Conservation (phyloP, 1,139 yeast species). For the Schwanniomyces etchellsii region DNA sequence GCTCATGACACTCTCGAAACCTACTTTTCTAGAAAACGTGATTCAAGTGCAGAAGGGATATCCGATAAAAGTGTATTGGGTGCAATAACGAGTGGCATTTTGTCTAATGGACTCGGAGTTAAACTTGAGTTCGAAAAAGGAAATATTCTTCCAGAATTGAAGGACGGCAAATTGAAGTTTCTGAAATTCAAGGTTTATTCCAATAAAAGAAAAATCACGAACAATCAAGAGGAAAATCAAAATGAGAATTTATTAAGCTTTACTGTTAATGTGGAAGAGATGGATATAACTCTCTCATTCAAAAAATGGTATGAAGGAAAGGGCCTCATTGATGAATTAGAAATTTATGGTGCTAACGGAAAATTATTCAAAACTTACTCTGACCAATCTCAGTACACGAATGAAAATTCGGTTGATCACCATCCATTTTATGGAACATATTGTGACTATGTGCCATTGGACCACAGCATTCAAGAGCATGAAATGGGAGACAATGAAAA, state of each 20-base stretch:
- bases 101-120: slow-evolving; percentile 37
- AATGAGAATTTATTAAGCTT: slow-evolving; percentile 14
- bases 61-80: slow-evolving; percentile 27
- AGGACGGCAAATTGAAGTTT: slow-evolving; percentile 58
- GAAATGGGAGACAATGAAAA: slow-evolving; percentile 3
- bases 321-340: slow-evolving; percentile 60
- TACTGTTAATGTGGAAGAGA: slow-evolving; percentile 43
- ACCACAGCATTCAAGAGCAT: slow-evolving; percentile 17
- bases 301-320: slow-evolving; percentile 66
- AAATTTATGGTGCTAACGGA: slow-evolving; percentile 59
- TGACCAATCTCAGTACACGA: background rate
- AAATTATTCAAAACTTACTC: slow-evolving; percentile 21
- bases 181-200: slow-evolving; percentile 41
- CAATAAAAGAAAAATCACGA: slow-evolving; percentile 12
- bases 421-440: slow-evolving; percentile 13
- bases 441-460: slow-evolving; percentile 30
- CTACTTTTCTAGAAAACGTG: slow-evolving; percentile 4
- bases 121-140: slow-evolving; percentile 32
- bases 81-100: slow-evolving; percentile 28
- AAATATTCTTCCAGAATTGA: slow-evolving; percentile 39
- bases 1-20: slow-evolving; percentile 16
- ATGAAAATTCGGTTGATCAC: background rate
- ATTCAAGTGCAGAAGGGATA: slow-evolving; percentile 11
- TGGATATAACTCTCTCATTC: slow-evolving; percentile 56
- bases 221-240: slow-evolving; percentile 8